Evolutionary conservation across 2,329 filamentous ascomycete species (phyloP).

Genomic region (Epichloe gansuensis): DNA sequence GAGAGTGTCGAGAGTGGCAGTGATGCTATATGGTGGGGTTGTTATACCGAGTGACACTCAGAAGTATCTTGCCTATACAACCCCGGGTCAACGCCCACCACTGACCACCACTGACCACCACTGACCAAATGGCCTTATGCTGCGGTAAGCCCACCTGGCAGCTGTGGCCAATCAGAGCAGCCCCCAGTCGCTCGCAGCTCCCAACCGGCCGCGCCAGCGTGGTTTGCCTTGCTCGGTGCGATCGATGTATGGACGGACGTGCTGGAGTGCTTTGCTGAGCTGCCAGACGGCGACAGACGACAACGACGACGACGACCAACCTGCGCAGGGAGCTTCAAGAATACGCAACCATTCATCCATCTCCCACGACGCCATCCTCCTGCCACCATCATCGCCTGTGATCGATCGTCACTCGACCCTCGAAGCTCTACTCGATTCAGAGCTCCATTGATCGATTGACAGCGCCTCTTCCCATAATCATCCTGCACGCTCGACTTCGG

Average conservation of each 20-base stretch:
- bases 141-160: slow-evolving; percentile 3
- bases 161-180: slow-evolving; percentile 8
- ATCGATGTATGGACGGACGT: neutral
- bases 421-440: neutral
- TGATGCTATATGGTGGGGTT: neutral
- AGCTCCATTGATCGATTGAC: neutral
- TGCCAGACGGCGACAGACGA: slow-evolving; percentile 2
- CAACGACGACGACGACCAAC: neutral
- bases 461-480: neutral
- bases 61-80: neutral
- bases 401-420: too few relatives aligned
- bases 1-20: neutral
- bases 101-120: too few relatives aligned
- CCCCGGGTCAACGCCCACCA: too few relatives aligned
- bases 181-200: neutral
- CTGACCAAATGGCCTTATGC: neutral
- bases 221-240: slow-evolving; percentile 12
- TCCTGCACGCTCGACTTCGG: neutral
- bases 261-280: neutral
- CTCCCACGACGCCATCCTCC: slow-evolving; percentile 1
- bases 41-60: neutral
- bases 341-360: slow-evolving; percentile 2
- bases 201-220: slow-evolving; percentile 13
- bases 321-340: slow-evolving; percentile 1
- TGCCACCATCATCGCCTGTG: neutral